Evolutionary conservation across 495 filamentous ascomycete species (phyloP).

Genomic region (Rostrohypoxylon terebratum): DNA sequence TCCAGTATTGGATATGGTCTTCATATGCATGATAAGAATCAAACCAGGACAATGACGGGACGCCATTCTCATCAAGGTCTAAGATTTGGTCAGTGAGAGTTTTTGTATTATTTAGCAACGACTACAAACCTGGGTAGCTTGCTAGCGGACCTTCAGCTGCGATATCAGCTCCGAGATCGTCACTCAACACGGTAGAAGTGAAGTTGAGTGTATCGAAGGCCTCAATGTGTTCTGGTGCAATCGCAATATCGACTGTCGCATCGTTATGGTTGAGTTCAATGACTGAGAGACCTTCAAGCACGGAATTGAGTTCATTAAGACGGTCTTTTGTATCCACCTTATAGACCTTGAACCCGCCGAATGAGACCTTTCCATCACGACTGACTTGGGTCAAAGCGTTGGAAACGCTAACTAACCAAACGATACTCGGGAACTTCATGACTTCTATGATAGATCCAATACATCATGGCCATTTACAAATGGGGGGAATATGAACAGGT

Average conservation of each 20-base stretch:
- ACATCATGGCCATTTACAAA: neutral
- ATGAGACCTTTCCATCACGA: neutral
- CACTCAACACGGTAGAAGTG: constrained; percentile 53
- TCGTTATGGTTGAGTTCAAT: constrained; percentile 42
- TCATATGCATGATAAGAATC: constrained; percentile 67
- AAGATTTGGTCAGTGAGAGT: constrained; percentile 6
- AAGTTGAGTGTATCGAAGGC: constrained; percentile 52
- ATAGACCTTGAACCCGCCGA: constrained; percentile 27
- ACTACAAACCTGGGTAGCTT: constrained; percentile 33
- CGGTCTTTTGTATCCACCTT: constrained; percentile 11
- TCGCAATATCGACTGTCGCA: constrained; percentile 54
- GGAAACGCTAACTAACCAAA: constrained; percentile 7
- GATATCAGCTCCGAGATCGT: constrained; percentile 60
- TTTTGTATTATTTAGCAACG: neutral
- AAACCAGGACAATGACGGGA: constrained; percentile 62
- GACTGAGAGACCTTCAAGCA: constrained; percentile 35
- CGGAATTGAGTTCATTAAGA: constrained; percentile 2
- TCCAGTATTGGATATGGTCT: constrained; percentile 66
- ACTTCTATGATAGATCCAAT: neutral
- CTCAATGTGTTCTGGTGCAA: constrained; percentile 52
- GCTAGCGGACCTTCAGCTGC: constrained; percentile 47
- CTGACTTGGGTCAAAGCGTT: neutral
- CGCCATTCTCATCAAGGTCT: constrained; percentile 37
- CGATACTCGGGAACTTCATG: constrained; percentile 23
- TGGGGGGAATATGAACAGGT: neutral